Evolutionary conservation across 192 early-diverging fungal species (phyloP).

Genomic region (Pilobolus umbonatus): DNA sequence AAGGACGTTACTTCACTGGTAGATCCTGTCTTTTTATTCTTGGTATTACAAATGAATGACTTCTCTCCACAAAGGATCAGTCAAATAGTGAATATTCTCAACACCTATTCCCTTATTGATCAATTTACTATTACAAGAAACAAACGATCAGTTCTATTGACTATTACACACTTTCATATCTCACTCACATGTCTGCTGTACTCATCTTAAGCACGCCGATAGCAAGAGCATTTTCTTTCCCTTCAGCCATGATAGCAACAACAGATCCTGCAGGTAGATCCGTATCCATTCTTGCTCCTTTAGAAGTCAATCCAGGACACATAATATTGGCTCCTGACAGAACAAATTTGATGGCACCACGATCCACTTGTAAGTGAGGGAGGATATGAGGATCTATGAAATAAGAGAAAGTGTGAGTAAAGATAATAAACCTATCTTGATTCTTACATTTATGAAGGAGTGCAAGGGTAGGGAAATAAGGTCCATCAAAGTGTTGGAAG

Average conservation of each 20-base stretch:
- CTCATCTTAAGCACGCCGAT: slow-evolving; percentile 87
- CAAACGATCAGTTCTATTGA: slow-evolving; percentile 6
- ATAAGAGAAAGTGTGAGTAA: not conserved
- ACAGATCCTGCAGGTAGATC: slow-evolving; percentile 64
- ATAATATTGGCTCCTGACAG: slow-evolving; percentile 96
- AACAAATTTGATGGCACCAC: slow-evolving; percentile 97
- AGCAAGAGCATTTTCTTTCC: slow-evolving; percentile 93
- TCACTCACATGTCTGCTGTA: slow-evolving; percentile 78
- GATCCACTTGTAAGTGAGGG: slow-evolving; percentile 88
- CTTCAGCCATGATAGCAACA: slow-evolving; percentile 92
- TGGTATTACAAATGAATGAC: slow-evolving; percentile 18
- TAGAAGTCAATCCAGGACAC: slow-evolving; percentile 96
- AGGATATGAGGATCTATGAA: slow-evolving; percentile 81
- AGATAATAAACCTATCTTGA: not conserved
- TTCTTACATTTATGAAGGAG: slow-evolving; percentile 85
- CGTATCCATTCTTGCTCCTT: slow-evolving; percentile 76
- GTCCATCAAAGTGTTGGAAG: slow-evolving; percentile 95
- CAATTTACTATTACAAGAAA: slow-evolving; percentile 16
- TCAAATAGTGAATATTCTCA: slow-evolving; percentile 83
- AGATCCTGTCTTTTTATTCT: not conserved
- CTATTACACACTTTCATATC: not conserved
- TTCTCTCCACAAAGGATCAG: slow-evolving; percentile 78
- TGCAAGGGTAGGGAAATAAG: slow-evolving; percentile 78
- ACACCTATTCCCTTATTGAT: slow-evolving; percentile 92
- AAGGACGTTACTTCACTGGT: not conserved